Evolutionary conservation across 2,329 filamentous ascomycete species (phyloP).

Genomic region (Aspergillus japonicus): DNA sequence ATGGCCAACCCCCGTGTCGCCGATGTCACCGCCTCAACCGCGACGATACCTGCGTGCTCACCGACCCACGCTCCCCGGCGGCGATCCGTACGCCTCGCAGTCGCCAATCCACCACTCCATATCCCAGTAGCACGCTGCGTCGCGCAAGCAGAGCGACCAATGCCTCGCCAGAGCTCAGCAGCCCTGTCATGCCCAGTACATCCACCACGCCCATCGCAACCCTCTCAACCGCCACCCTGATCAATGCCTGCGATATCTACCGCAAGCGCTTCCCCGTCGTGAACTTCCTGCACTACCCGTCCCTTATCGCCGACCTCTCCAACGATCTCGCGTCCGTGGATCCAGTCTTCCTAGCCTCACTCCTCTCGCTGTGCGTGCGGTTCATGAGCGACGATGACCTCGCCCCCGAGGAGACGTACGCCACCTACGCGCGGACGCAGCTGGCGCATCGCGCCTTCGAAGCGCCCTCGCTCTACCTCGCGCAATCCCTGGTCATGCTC

Average conservation of each 20-base stretch:
- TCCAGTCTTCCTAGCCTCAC: slow-evolving; percentile 34
- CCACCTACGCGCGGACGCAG: slow-evolving; percentile 33
- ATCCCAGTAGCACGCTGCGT: slow-evolving; percentile 1
- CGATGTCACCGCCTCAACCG: slow-evolving; percentile 30
- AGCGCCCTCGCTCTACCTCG: slow-evolving; percentile 34
- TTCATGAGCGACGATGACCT: slow-evolving; percentile 30
- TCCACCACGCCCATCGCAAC: slow-evolving; percentile 22
- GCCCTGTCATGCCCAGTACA: neutral
- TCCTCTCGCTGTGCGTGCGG: slow-evolving; percentile 35
- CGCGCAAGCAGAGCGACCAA: neutral
- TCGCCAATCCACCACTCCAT: neutral
- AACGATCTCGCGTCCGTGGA: slow-evolving; percentile 30
- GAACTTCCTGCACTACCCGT: slow-evolving; percentile 40
- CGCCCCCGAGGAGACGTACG: slow-evolving; percentile 30
- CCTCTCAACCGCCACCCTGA: slow-evolving; percentile 29
- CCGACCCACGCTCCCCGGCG: slow-evolving; percentile 29
- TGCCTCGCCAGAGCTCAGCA: slow-evolving; percentile 3
- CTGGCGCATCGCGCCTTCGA: slow-evolving; percentile 34
- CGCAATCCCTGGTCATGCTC: slow-evolving; percentile 38
- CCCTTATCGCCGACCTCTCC: slow-evolving; percentile 36
- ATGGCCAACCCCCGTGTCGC: slow-evolving; percentile 35
- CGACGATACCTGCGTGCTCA: slow-evolving; percentile 26
- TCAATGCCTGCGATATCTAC: slow-evolving; percentile 37
- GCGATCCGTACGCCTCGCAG: slow-evolving; percentile 11
- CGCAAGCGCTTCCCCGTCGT: slow-evolving; percentile 39